phyloP scores from a whole-genome alignment of 805 yeast species.

The Yarrowia sp. region DNA sequence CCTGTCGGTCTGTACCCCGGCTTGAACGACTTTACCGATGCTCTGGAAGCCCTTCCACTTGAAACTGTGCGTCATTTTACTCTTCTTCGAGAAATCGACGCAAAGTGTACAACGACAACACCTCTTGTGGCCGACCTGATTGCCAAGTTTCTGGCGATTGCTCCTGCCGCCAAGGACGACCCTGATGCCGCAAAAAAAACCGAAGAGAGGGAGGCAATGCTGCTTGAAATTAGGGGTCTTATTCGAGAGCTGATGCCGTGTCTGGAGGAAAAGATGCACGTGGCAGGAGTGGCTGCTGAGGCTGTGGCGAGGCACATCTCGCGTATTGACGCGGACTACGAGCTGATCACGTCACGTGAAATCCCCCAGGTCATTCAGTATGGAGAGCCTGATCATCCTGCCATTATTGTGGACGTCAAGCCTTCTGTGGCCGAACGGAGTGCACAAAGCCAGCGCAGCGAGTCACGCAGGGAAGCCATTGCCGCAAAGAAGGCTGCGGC shows the following conservation, averaged over 20 bases:
- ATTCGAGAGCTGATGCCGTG: conserved; percentile 80
- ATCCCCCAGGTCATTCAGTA: conserved; percentile 74
- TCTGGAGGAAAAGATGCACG: conserved; percentile 95
- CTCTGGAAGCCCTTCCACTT: conserved; percentile 82
- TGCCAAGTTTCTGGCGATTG: conserved; percentile 46
- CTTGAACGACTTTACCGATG: conserved; percentile 85
- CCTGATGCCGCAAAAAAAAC: conserved; percentile 21
- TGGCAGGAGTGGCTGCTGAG: conserved; percentile 86
- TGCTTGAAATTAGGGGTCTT: conserved; percentile 43
- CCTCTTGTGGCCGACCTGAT: conserved; percentile 64
- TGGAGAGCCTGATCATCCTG: conserved; percentile 86
- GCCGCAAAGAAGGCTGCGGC: conserved; percentile 76
- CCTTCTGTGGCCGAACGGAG: conserved; percentile 46
- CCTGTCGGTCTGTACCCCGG: conserved; percentile 60
- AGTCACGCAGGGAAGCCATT: conserved; percentile 85
- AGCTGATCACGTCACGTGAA: conserved; percentile 68
- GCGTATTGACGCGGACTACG: conserved; percentile 78
- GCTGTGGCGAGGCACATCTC: conserved; percentile 63
- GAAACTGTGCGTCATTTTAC: conserved; percentile 85
- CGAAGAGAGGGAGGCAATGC: conserved; percentile 37
- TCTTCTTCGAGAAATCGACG: conserved; percentile 86
- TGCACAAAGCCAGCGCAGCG: conserved; percentile 74
- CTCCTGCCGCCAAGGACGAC: conserved; percentile 27
- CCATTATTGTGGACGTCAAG: conserved; percentile 65
- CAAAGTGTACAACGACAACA: conserved; percentile 75